A percentile compares a stretch with the other conserved stretches of the same genome.
These are phyloP conservation scores for Thermomucor indicae-seudaticae DNA, from an alignment of 371 early-diverging fungal species.

Conservation along the genomic window DNA sequence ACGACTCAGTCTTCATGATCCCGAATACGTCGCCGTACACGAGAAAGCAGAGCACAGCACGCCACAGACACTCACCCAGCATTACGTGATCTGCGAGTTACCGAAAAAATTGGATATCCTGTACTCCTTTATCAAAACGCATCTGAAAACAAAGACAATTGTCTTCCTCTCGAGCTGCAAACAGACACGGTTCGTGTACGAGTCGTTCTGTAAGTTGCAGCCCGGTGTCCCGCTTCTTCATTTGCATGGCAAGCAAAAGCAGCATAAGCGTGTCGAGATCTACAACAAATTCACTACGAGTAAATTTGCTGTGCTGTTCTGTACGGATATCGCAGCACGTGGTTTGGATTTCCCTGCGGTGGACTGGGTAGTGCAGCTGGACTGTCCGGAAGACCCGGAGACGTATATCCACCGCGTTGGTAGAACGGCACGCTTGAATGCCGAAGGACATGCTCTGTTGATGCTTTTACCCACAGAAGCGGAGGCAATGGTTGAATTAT, in stretches of 20 bases:
- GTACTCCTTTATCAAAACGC: slow-evolving; percentile 90
- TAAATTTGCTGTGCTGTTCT: slow-evolving; percentile 76
- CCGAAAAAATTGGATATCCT: slow-evolving; percentile 87
- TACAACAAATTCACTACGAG: slow-evolving; percentile 81
- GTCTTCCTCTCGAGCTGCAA: slow-evolving; percentile 43
- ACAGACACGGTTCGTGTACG: slow-evolving; percentile 80
- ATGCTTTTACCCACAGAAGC: slow-evolving; percentile 87
- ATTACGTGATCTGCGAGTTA: slow-evolving; percentile 80
- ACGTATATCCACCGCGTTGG: slow-evolving; percentile 99
- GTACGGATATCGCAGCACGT: slow-evolving; percentile 97
- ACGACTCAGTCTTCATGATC: slow-evolving; percentile 81
- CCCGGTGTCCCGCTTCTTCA: slow-evolving; percentile 90
- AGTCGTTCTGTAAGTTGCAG: slow-evolving; percentile 91
- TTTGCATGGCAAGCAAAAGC: slow-evolving; percentile 96
- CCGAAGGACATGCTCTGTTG: slow-evolving; percentile 82
- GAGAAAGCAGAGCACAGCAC: slow-evolving; percentile 80
- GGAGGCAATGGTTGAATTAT: slow-evolving; percentile 70
- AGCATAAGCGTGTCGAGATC: slow-evolving; percentile 86
- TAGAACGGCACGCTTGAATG: slow-evolving; percentile 93
- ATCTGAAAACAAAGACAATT: slow-evolving; percentile 73
- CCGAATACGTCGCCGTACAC: slow-evolving; percentile 94
- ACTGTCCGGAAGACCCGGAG: slow-evolving; percentile 94
- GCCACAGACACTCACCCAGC: slow-evolving; percentile 78
- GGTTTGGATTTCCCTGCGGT: slow-evolving; percentile 99
- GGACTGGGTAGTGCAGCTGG: slow-evolving; percentile 97